Evolutionary conservation across 2,329 filamentous ascomycete genomes (phyloP).

Genomic region (Aspergillus ruber): DNA sequence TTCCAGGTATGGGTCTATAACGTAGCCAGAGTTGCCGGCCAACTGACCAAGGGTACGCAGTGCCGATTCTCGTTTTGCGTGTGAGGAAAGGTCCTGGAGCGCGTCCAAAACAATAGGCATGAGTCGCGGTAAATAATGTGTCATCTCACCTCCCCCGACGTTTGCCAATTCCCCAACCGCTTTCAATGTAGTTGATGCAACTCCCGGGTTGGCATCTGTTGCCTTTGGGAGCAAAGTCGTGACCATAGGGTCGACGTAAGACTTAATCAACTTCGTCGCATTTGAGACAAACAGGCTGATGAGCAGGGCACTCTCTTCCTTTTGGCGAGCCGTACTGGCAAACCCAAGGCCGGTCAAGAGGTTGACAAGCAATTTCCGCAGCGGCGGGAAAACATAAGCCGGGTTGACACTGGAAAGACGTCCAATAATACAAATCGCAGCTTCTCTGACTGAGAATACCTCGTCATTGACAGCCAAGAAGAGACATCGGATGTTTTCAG

Average conservation of each 20-base stretch:
- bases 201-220: slow-evolving; percentile 73
- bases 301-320: slow-evolving; percentile 91
- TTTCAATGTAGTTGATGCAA: slow-evolving; percentile 90
- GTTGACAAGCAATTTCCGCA: slow-evolving; percentile 92
- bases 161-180: slow-evolving; percentile 91
- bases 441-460: slow-evolving; percentile 84
- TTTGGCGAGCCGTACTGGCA: slow-evolving; percentile 86
- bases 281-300: slow-evolving; percentile 90
- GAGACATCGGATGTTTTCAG: slow-evolving; percentile 90
- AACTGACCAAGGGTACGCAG: slow-evolving; percentile 85
- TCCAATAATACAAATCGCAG: slow-evolving; percentile 92
- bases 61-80: slow-evolving; percentile 82
- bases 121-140: slow-evolving; percentile 78
- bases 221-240: slow-evolving; percentile 90
- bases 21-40: slow-evolving; percentile 93
- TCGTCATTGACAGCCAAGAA: slow-evolving; percentile 97
- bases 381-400: slow-evolving; percentile 91
- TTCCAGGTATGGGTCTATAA: slow-evolving; percentile 91
- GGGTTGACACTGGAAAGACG: slow-evolving; percentile 86
- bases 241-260: slow-evolving; percentile 95
- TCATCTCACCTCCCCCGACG: slow-evolving; percentile 90
- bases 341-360: slow-evolving; percentile 95
- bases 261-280: slow-evolving; percentile 85
- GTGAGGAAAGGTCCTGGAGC: slow-evolving; percentile 87
- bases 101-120: slow-evolving; percentile 96